Evolutionary conservation across 768 basidiomycete species (phyloP).

Genomic region (Pluteus cervinus): DNA sequence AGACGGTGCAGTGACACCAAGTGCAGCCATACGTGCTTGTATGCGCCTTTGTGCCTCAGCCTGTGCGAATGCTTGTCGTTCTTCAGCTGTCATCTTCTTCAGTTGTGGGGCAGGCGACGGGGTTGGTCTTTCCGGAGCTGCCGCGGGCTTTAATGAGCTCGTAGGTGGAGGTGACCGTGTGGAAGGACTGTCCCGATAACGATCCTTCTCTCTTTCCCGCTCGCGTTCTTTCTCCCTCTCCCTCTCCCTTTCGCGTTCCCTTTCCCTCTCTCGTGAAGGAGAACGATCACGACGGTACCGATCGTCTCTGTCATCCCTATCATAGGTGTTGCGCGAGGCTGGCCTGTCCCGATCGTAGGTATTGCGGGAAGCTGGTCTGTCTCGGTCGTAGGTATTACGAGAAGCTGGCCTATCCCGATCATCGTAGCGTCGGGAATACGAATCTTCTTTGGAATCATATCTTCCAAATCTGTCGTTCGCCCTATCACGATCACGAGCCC

Average conservation of each 20-base stretch:
- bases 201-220: conserved; percentile 36
- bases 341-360: no score
- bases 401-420: conserved; percentile 50
- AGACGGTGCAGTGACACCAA: conserved; percentile 61
- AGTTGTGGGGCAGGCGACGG: conserved; percentile 54
- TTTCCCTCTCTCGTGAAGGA: conserved; percentile 16
- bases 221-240: conserved; percentile 32
- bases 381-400: conserved; percentile 30
- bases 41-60: conserved; percentile 79
- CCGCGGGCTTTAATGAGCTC: conserved; percentile 37
- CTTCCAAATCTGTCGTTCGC: conserved; percentile 78
- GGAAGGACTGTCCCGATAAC: no score
- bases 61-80: conserved; percentile 71
- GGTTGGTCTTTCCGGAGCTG: conserved; percentile 36
- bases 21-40: conserved; percentile 76
- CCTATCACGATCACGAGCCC: conserved; percentile 72
- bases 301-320: conserved; percentile 23
- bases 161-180: conserved; percentile 47
- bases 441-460: conserved; percentile 48
- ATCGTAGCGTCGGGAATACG: conserved; percentile 35
- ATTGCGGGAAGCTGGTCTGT: no score
- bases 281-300: conserved; percentile 20
- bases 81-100: conserved; percentile 81
- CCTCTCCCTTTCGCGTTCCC: conserved; percentile 17
- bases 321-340: no score